Evolutionary conservation across 305 asterid species (phyloP), one percentile per base, ranked within the genome.

Genomic region (Solanum hybrid): DNA sequence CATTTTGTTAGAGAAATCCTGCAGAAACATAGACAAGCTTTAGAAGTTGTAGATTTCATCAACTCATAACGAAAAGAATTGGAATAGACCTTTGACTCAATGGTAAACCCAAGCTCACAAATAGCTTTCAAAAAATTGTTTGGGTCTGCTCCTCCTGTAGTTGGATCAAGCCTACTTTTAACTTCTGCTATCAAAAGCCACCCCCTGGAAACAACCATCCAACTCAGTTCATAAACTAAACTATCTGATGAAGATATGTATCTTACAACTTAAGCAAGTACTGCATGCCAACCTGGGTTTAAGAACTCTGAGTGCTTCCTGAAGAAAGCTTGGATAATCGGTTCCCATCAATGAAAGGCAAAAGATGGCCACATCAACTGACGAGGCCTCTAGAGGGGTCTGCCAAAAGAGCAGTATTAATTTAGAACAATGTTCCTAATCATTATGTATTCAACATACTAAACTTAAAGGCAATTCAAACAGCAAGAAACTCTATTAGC

Each of bases 111-210:
- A 31, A 97, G 95, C 73, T 93, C 93, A 79, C 98, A 94, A 88
- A 95, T 91, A 82, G 99, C 98, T 92, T 92, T 93, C 82, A 92
- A 90, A 87, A 97, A 96, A 81, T 91, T 87, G 80, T 90, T 89
- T 27, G 98, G 95, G 88, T 96, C 98, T 14, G 98, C 97, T 89
- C 99, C 99, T 87, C 98, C 99, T 3, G 94, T 95, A 86, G 37
- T 93, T 26, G 98, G 99, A 90, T 97, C 98, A 7, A 97, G 91
- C 91, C 99, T 93, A 94, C 99, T 97, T 91, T 95, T 97, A 56
- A 97, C 99, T 91, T 97, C 99, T 29, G 99, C 99, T 89, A 97
- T 96, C 91, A 97, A 92, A 90, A 97, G 99, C 98, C 98, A 97
- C 66, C 99, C 99, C 76, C 99, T 96, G 95, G 89, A 88, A 35